Conservation (phyloP, 139 green algal species). For the Dunaliella primolecta region DNA sequence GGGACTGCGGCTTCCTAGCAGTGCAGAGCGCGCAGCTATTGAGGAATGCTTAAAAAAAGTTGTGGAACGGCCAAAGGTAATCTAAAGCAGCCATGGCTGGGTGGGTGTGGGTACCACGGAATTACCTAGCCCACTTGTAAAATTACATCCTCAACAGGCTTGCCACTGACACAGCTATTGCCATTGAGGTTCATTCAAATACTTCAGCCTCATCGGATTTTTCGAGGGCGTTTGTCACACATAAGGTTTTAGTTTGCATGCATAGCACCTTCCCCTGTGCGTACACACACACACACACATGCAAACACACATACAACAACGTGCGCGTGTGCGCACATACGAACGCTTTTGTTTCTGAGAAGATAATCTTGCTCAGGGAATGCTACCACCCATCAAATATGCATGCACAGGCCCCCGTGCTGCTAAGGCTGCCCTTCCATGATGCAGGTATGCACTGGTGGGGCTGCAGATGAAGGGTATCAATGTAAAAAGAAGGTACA, state of each 20-base stretch:
- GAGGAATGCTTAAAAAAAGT: conserved; percentile 23
- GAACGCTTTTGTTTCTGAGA: not conserved
- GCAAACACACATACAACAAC: not conserved
- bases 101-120: not conserved
- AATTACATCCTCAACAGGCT: too few species aligned
- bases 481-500: too few species aligned
- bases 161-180: too few species aligned
- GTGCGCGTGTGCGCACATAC: not conserved
- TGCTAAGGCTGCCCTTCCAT: conserved; percentile 83
- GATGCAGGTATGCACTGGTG: conserved; percentile 63
- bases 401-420: conserved; percentile 57
- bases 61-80: conserved; percentile 43
- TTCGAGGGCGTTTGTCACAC: not conserved
- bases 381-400: not conserved
- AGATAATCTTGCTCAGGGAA: not conserved
- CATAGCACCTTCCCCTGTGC: too few species aligned
- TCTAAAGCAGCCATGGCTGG: not conserved
- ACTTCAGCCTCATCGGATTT: not conserved
- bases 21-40: not conserved
- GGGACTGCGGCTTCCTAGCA: not conserved
- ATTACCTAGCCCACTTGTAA: too few species aligned
- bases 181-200: too few species aligned
- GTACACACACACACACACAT: not conserved
- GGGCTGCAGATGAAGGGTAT: too few species aligned
- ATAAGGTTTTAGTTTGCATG: not conserved